phyloP scores from a whole-genome alignment of 2,329 filamentous ascomycete genomes.

The Blastomyces emzantsi region DNA sequence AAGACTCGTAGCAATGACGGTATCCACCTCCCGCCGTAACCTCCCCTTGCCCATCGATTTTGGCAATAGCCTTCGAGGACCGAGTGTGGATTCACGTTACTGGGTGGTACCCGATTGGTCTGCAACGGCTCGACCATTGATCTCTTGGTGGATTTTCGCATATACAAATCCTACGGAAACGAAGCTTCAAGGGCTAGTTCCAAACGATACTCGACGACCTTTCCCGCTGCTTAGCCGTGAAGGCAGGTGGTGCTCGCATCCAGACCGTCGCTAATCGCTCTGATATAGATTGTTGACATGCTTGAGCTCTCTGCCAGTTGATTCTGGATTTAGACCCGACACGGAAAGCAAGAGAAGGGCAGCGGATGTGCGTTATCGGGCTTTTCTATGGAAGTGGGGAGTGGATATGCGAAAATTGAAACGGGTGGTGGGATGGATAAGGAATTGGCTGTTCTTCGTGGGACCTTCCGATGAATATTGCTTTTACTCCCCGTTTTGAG shows the following conservation, averaged over 20 bases:
- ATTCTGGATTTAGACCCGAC: not conserved
- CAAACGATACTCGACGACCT: not conserved
- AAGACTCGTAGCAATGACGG: constrained; percentile 39
- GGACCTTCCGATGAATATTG: not conserved
- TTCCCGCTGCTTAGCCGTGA: not conserved
- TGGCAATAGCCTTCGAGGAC: not conserved
- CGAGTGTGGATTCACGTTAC: not conserved
- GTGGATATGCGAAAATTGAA: not conserved
- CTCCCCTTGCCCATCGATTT: not conserved
- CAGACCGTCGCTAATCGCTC: not conserved
- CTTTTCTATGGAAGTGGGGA: not conserved
- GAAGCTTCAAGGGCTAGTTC: not conserved
- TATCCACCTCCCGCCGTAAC: constrained; percentile 7
- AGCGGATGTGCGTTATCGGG: not conserved
- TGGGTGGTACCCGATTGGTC: constrained; percentile 6
- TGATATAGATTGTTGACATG: constrained; percentile 20
- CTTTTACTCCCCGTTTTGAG: not conserved
- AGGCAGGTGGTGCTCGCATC: constrained; percentile 32
- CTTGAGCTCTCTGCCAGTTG: constrained; percentile 30
- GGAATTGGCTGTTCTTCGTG: not conserved
- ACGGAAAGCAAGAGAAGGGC: not conserved
- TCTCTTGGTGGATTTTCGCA: not conserved
- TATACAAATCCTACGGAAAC: not conserved
- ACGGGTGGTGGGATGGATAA: not conserved
- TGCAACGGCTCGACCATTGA: constrained; percentile 1